Percentiles rank a stretch among this genome's conserved stretches.
These are phyloP conservation scores for Dryadomyces quercivorus DNA, from an alignment of 2,329 filamentous ascomycete genomes.

Conservation along the genomic window DNA sequence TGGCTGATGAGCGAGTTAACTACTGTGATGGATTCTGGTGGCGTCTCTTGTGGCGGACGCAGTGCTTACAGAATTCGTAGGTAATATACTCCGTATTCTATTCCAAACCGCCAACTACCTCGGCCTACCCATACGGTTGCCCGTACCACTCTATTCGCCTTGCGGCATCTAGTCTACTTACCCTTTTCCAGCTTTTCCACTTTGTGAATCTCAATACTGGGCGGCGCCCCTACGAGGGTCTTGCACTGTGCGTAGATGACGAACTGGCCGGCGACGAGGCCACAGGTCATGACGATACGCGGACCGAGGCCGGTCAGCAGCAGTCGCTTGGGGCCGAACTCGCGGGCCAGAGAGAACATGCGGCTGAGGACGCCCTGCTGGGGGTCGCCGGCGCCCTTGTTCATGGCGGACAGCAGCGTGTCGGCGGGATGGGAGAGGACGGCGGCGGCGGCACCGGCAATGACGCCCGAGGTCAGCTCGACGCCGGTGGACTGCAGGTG, in stretches of 20 bases:
- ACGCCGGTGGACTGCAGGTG: conserved; percentile 64
- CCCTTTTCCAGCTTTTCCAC: conserved; percentile 16
- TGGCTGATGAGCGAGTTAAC: too few species aligned
- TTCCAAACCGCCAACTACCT: neutral
- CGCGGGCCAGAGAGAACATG: conserved; percentile 38
- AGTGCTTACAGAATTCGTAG: too few species aligned
- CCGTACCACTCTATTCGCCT: too few species aligned
- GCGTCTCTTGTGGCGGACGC: too few species aligned
- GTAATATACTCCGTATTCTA: too few species aligned
- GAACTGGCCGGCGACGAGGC: conserved; percentile 39
- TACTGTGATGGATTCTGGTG: too few species aligned
- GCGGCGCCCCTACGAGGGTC: conserved; percentile 36
- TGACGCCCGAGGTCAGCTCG: conserved; percentile 75
- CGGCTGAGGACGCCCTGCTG: conserved; percentile 34
- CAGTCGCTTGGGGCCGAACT: conserved; percentile 37
- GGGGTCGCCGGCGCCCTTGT: conserved; percentile 39
- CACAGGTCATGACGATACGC: conserved; percentile 40
- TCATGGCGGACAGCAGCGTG: conserved; percentile 41
- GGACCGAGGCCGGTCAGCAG: conserved; percentile 35
- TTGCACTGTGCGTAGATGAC: conserved; percentile 45
- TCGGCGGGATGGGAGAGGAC: conserved; percentile 85
- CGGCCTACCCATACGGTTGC: neutral
- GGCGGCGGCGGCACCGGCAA: conserved; percentile 80
- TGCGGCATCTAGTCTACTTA: too few species aligned
- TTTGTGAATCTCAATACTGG: conserved; percentile 41